Evolutionary conservation across 2,329 filamentous ascomycete genomes (phyloP).

Genomic region (Tricladium varicosporioides): DNA sequence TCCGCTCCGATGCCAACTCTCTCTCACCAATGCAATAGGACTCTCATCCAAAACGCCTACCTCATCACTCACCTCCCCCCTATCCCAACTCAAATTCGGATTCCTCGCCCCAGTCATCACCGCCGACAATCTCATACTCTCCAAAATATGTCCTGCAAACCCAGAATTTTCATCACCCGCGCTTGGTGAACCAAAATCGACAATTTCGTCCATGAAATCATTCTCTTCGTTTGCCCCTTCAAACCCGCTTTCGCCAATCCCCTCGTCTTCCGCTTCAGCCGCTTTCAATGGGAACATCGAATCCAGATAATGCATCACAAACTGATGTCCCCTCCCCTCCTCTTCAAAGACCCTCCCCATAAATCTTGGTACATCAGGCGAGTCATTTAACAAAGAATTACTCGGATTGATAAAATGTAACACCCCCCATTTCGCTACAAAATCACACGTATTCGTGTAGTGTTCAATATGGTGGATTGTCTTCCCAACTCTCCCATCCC

Average conservation of each 20-base stretch:
- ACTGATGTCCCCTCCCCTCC: conserved; percentile 27
- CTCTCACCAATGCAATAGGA: conserved; percentile 17
- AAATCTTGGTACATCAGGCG: conserved; percentile 20
- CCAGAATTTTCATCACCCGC: not conserved
- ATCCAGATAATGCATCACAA: conserved; percentile 36
- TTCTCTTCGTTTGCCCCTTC: conserved; percentile 16
- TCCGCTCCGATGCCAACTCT: not conserved
- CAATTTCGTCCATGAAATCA: conserved; percentile 23
- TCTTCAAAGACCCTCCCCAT: conserved; percentile 32
- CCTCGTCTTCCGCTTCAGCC: conserved; percentile 10
- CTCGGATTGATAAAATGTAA: conserved; percentile 54
- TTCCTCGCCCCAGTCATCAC: not conserved
- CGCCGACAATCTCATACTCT: not conserved
- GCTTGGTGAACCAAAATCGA: conserved; percentile 1
- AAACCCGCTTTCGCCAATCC: conserved; percentile 22
- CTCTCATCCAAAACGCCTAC: conserved; percentile 26
- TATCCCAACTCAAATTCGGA: conserved; percentile 8
- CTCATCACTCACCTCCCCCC: conserved; percentile 19
- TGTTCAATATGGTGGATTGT: conserved; percentile 75
- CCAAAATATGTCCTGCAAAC: not conserved
- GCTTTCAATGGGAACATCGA: conserved; percentile 32
- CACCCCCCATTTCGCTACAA: conserved; percentile 73
- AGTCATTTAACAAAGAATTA: conserved; percentile 1
- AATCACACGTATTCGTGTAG: conserved; percentile 72
- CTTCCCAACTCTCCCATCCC: conserved; percentile 23